Base-by-base conservation (phyloP, 306 rosid species). In the Quercus ilex region DNA sequence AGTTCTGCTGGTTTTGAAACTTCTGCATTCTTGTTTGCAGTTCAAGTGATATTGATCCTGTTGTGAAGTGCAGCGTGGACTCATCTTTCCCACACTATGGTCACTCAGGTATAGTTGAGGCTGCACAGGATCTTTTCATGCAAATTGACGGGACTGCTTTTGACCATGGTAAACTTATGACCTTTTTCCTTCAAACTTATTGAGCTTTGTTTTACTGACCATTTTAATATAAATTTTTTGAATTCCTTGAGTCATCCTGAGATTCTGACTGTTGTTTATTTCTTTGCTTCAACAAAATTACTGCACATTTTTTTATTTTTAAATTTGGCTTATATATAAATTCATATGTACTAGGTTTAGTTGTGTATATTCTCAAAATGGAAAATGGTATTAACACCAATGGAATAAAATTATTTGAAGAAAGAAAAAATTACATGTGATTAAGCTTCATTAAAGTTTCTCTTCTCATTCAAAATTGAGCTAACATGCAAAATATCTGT, bases 91-190 rank as follows among this genome's bases (percentile, higher is more conserved):
- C 98, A 9, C 98, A 91, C 86, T 75, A 83, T 74, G 97, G 91
- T 53, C 98, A 94, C 87, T 89, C 97, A 13, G 98, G 98, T 60
- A 89, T 94, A 75, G 94, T 88, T 73, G 89, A 82, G 87, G 93
- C 98, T 76, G 93, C 97, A 59, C 85, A 96, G 43, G 97, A 94
- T 74, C 86, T 94, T 76, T 94, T 81, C 80, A 85, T 72, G 88
- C 93, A 91, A 89, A 88, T 94, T 81, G 98, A 91, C 79, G 96
- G 94, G 80, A 85, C 80, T 75, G 78, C 85, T 65, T 83, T 67
- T 57, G 80, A 74, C 62, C 75, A 76, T 82, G 95, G 97, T 93
- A 84, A 62, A 74, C 83, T 71, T 46, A 62, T 76, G 33, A 75
- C 68, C 53, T 64, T 64, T 71, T 19, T 78, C n/a, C 71, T 76